A percentile compares a stretch with the other conserved stretches of the same genome.
These are phyloP conservation scores for Arachnomyces sp. DNA, from an alignment of 2,329 filamentous ascomycete genomes.

Conservation along the genomic window DNA sequence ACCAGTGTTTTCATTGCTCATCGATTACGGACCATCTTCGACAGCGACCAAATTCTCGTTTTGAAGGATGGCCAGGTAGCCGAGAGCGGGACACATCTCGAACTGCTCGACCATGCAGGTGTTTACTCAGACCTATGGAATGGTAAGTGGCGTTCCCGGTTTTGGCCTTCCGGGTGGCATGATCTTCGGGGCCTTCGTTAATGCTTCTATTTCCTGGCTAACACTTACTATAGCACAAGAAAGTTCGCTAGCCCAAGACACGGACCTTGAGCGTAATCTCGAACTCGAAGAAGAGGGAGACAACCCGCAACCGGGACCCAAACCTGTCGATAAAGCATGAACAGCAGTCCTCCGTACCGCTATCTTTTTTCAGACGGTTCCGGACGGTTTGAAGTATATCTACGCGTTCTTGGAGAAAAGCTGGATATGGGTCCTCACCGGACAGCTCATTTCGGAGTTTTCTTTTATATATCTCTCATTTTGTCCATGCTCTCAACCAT, in stretches of 20 bases:
- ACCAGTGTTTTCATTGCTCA: constrained; percentile 96
- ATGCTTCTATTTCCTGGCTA: too few relatives aligned
- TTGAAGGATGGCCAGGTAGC: constrained; percentile 75
- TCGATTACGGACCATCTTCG: constrained; percentile 83
- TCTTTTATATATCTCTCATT: not conserved
- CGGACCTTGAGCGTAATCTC: constrained; percentile 33
- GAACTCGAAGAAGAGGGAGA: constrained; percentile 27
- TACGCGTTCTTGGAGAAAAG: not conserved
- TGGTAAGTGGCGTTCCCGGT: constrained; percentile 56
- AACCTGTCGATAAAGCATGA: constrained; percentile 3
- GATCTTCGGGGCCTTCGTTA: too few relatives aligned
- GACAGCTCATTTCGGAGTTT: not conserved
- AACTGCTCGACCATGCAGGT: constrained; percentile 67
- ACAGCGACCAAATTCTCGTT: constrained; percentile 88
- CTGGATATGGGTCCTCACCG: not conserved
- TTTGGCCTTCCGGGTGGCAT: not conserved
- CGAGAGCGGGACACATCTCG: constrained; percentile 78
- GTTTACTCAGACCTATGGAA: constrained; percentile 89
- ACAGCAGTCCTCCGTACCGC: too few relatives aligned
- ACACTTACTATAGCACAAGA: constrained; percentile 48
- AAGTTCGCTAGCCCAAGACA: constrained; percentile 39
- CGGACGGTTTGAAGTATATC: too few relatives aligned
- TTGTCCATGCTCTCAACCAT: too few relatives aligned
- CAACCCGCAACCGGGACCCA: constrained; percentile 6
- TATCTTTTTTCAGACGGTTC: too few relatives aligned